Evolutionary conservation across 768 basidiomycete species (phyloP).

Genomic region (Auriscalpium orientale): DNA sequence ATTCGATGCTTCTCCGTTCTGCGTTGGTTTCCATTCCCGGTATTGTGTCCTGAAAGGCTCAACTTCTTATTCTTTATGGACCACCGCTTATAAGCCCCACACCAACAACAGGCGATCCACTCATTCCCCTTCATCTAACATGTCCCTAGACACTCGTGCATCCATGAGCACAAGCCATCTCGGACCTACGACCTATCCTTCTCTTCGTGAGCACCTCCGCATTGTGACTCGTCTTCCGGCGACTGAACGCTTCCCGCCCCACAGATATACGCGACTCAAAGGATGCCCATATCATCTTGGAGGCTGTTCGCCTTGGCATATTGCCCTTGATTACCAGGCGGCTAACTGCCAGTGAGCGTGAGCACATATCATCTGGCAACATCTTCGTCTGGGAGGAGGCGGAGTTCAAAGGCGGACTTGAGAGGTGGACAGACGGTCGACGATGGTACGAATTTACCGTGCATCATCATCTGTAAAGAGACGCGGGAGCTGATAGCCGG

Average conservation of each 20-base stretch:
- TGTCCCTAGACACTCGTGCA: constrained; percentile 8
- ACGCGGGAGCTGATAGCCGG: constrained; percentile 1
- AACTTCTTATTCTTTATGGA: constrained; percentile 9
- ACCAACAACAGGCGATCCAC: background rate
- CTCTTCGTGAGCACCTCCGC: constrained; percentile 7
- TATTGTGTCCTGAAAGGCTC: background rate
- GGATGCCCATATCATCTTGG: constrained; percentile 69
- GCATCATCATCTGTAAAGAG: too few species aligned
- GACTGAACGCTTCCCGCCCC: background rate
- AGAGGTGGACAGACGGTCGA: constrained; percentile 79
- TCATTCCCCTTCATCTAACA: background rate
- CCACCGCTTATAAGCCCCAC: constrained; percentile 11
- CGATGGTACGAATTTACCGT: constrained; percentile 44
- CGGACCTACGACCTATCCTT: constrained; percentile 7
- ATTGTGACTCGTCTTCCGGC: background rate
- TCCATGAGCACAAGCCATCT: background rate
- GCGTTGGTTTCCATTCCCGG: constrained; percentile 10
- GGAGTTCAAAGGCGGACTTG: constrained; percentile 50
- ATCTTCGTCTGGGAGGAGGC: constrained; percentile 86
- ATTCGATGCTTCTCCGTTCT: background rate
- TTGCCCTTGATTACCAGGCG: constrained; percentile 67
- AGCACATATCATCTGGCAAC: constrained; percentile 62
- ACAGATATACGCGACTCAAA: constrained; percentile 73
- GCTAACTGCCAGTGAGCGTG: constrained; percentile 61
- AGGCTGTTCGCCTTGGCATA: constrained; percentile 65